Base-by-base conservation (phyloP, 164 flowering plant genomes). In the Liquidambar formosana region DNA sequence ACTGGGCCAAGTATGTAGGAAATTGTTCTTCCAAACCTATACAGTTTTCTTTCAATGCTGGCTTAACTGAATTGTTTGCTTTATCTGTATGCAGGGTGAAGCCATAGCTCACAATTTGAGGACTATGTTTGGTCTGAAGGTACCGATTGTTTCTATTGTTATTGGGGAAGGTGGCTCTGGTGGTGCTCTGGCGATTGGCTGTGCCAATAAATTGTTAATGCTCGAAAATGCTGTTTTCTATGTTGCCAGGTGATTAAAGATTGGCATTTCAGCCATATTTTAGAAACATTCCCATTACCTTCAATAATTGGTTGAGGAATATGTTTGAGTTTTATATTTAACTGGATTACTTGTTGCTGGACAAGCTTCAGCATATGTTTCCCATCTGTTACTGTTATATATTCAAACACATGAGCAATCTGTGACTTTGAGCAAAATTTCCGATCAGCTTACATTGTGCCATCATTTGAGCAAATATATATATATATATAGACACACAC, bases 91-190 rank as follows among this genome's bases (percentile, higher is more conserved):
- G 71, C 82, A 95, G 98, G 98, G 99, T 61, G 99, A 95, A 85
- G 96, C 99, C 71, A 95, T 95, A 61, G 99, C 99, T 19, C 80
- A 76, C 64, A 95, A 95, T 74, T 78, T 95, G 86, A 83, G 89
- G 79, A 73, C 87, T 16, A 95, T 95, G 99, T 93, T 88, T 65
- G 93, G 97, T 73, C 78, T 95, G 71, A 93, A 91, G 76, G 99
- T 95, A 67, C 99, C 99, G 28, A 78, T 95, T 72, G 67, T 95
- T 69, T 85, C 98, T 26, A 82, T 95, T 76, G 97, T 95, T 69
- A 91, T 93, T 63, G 99, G 99, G 28, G 99, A 95, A 88, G 99
- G 99, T 78, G 99, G 99, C 49, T 93, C 98, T 78, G 99, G 99
- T 78, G 99, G 99, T 80, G 99, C 99, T 73, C 83, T 95, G 56